Base-by-base conservation (phyloP, 345 rosid species). In the Camelina hispida region DNA sequence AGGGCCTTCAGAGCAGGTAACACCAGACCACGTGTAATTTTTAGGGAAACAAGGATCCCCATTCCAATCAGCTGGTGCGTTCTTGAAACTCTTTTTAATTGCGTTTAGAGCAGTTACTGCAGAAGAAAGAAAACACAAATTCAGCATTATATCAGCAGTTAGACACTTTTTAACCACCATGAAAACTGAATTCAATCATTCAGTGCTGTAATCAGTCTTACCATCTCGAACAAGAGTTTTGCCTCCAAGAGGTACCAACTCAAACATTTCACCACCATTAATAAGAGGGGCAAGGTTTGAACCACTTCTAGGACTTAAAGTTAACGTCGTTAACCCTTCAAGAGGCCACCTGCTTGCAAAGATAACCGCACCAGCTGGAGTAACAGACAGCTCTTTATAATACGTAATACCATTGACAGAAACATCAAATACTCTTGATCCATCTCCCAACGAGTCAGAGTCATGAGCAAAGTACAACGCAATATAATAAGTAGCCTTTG, bases 41-140 rank as follows among this genome's bases (percentile, higher is more conserved):
- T 30, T 80, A 58, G 97, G 97, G 58, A 85, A 52, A 75, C 99
- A 95, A 72, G 99, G 97, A 87, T 92, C 97, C 1, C 97, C 97
- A 3, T 46, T 84, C 97, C 99, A 95, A 74, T 92, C 97, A 64
- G 62, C 65, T 22, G 97, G 97, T 74, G 80, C 73, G 73, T 87
- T 89, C 68, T 9, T 38, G 62, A 90, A 71, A 76, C 80, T 77
- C 34, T 32, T 66, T 82, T 75, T 95, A 54, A 95, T 6, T 13
- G 47, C 76, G 67, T 81, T 83, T 66, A 95, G 44, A 55, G 91
- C 89, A 74, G 75, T 79, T 57, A 80, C 97, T 90, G 86, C 77
- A 83, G 0, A 63, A 68, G 62, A 1, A 59, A 58, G 16, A 15
- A 15, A 20, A 68, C 72, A 32, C 6, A 62, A 15, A 54, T 7